A percentile compares a stretch with the other conserved stretches of the same genome.
These are phyloP conservation scores for Lepidopterella palustris DNA, from an alignment of 495 filamentous ascomycete species.

Conservation along the genomic window DNA sequence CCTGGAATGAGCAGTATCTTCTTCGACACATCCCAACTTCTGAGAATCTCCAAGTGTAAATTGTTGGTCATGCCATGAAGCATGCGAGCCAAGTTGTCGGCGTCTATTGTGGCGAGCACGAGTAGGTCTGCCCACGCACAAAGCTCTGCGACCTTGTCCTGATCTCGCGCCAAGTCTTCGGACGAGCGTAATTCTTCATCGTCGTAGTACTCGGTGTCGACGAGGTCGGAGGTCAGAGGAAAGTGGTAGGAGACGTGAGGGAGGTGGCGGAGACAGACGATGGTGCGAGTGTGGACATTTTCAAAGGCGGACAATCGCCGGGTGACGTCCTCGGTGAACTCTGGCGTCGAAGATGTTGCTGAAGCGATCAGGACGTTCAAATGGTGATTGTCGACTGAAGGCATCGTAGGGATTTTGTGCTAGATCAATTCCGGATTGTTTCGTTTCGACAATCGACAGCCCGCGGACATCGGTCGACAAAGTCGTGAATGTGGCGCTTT, in stretches of 20 bases:
- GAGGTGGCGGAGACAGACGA: constrained; percentile 11
- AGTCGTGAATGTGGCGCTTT: not conserved
- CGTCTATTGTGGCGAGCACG: constrained; percentile 75
- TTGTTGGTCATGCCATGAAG: constrained; percentile 69
- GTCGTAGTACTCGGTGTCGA: not conserved
- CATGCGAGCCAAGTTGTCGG: constrained; percentile 75
- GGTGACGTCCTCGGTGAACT: constrained; percentile 15
- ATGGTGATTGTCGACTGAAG: constrained; percentile 6
- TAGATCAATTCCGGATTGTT: not conserved
- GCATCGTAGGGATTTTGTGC: not conserved
- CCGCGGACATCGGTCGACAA: not conserved
- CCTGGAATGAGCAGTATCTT: constrained; percentile 74
- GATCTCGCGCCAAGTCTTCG: not conserved
- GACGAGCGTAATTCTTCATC: not conserved
- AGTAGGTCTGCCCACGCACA: constrained; percentile 85
- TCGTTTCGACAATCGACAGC: not conserved
- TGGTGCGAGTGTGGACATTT: constrained; percentile 1
- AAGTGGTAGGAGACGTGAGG: not conserved
- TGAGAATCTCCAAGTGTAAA: constrained; percentile 63
- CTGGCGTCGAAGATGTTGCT: constrained; percentile 16
- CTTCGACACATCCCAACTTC: constrained; percentile 78
- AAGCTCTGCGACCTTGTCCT: constrained; percentile 56
- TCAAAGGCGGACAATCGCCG: constrained; percentile 13
- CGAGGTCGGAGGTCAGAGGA: not conserved
- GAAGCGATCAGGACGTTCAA: constrained; percentile 27